Conservation (phyloP, 306 rosid species). For the Inga oerstediana region DNA sequence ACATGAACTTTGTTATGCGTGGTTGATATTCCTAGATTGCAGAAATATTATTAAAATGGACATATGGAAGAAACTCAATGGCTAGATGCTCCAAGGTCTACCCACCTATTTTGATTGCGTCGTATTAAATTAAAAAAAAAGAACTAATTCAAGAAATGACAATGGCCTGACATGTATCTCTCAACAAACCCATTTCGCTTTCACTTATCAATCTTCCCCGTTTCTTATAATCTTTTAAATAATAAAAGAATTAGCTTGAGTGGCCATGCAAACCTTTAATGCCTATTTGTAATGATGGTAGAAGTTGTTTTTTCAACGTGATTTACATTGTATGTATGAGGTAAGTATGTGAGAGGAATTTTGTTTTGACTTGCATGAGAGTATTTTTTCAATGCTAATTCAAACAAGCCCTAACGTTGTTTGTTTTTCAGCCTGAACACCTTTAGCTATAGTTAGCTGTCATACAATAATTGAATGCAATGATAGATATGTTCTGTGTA, state of each 20-base stretch:
- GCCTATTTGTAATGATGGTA: no score
- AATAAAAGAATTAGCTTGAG: neutral
- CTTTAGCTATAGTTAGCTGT: neutral
- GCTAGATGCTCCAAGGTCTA: neutral
- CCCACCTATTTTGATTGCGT: neutral
- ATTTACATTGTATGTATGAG: no score
- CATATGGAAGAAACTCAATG: neutral
- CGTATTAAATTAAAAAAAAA: neutral
- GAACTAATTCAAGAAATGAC: neutral
- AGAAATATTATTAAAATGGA: neutral
- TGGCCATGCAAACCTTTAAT: neutral
- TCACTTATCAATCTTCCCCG: neutral
- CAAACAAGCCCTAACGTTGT: no score
- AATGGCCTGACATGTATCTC: neutral
- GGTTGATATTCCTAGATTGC: neutral
- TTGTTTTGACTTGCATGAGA: no score
- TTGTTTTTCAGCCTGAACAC: neutral
- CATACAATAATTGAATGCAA: neutral
- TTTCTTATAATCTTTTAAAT: neutral
- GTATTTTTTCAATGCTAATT: no score
- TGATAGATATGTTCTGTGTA: neutral
- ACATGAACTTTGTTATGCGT: neutral
- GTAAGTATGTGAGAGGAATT: no score
- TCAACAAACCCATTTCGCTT: neutral
- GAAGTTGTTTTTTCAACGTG: no score